Base-by-base conservation (phyloP, 1,284 basidiomycete genomes). In the Apiotrichum brassicae region DNA sequence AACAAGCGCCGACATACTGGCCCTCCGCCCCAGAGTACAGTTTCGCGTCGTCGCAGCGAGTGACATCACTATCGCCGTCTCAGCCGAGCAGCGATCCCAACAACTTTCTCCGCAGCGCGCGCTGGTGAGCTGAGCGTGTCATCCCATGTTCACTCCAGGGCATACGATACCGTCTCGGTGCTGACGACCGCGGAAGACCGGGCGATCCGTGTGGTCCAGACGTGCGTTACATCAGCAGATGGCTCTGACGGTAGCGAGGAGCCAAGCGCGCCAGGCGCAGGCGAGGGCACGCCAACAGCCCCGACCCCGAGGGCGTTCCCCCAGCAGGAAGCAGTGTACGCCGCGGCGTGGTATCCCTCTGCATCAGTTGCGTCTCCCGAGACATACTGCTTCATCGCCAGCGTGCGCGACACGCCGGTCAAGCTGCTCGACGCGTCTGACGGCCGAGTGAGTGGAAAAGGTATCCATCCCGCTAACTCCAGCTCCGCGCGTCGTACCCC, bases 401-500 rank as follows among this genome's bases (percentile, higher is more conserved):
- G 86, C 6, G 80, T 90, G 5, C 78, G 86, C 11, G 89, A 92
- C 66, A 80, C 81, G 51, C 89, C 89, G 0, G 81, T 93, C 1
- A 84, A 85, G 56, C 76, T 94, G 7, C 70, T 93, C 1, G 87
- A 93, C 62, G 90, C 81, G 0, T 74, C 71, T 0, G 81, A 85
- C 65, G 87, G 89, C 28, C 75, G 84, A 65, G 90, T 90, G 33
- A 9, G 33, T 34, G 12, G 61, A 53, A 81, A 70, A 20, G 3
- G 2, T 4, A 12, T 1, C 2, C 6, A 22, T n/a, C 2, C 11
- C 11, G n/a, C 44, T 49, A 43, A 43, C 56, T 14, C 3, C 52
- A 91, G 87, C 77, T 87, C 13, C 79, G 91, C n/a, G 91, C 90
- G 0, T 89, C 87, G 1, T 95, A 97, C 67, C 79, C 78, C 34